Base-by-base conservation (phyloP, 2,329 filamentous ascomycete genomes). In the Lasiodiplodia sp. region DNA sequence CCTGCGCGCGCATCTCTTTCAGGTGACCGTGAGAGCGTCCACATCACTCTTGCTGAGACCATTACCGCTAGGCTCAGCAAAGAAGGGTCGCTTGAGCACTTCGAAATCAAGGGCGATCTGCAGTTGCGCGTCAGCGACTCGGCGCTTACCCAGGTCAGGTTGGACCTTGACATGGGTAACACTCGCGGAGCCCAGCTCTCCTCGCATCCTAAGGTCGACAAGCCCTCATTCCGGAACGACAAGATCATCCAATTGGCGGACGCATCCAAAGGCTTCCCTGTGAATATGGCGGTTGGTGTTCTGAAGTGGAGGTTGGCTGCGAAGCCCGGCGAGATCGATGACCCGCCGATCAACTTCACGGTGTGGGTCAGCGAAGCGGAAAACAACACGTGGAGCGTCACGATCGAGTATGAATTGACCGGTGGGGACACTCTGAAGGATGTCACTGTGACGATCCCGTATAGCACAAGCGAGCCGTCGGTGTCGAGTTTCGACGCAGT, bases 121-220 rank as follows among this genome's bases (percentile, higher is more conserved):
- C 93, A 95, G 75, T 88, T 99, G 70, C 93, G 92, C 73, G 96
- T 99, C 75, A 89, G 92, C 25, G 95, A 99, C 78, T 87, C 93
- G 0, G 90, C 91, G 71, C 87, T 99, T 77, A 96, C 94, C 71
- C 97, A 97, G 84, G 86, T 98, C 81, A 97, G 94, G 81, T 89
- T 99, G 68, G 89, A 90, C 73, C 86, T 98, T 49, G 86, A 87
- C 47, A 89, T 94, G 38, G 89, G 91, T 70, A 85, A 94, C 53
- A 93, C 89, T 53, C 91, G 94, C 73, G 93, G 93, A 70, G 94
- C 91, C 21, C 94, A 97, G 79, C 96, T 97, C 84, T 92, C 94
- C 75, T 96, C 95, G 49, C 96, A 99, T 79, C 96, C 96, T 65
- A 98, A 98, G 78, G 95, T 99, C 67, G 95, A 99, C 83, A 94